Evolutionary conservation across 2,329 filamentous ascomycete species (phyloP), one percentile per base, ranked within the genome.

Genomic region (Chaetoscypha palmicola): DNA sequence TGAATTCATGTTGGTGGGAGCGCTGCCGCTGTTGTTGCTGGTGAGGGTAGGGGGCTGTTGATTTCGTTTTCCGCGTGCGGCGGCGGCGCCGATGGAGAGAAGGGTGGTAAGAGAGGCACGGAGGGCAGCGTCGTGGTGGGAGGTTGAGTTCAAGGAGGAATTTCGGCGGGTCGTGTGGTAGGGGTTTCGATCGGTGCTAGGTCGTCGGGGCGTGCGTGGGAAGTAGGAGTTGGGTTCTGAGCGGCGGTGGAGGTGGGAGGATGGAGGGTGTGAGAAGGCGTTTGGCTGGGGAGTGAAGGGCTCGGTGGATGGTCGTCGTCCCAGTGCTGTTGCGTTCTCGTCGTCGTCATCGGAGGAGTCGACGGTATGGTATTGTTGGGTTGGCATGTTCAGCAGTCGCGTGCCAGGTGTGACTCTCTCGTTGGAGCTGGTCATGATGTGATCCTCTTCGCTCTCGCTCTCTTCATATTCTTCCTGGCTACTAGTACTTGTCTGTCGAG

Each of bases 381-480:
- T 40, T 16, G 49, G 34, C 46, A 45, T 49, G 39, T 38, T 37
- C 37, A 50, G 31, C 12, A 51, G 24, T 23, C 46, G 45, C 2
- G 50, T 48, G 34, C 62, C 41, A 39, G 60, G 43, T 43, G 60
- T 34, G 49, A 71, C 58, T 45, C 76, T 72, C 55, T 81, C 78
- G 35, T 69, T 72, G 11, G 78, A 81, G 54, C 76, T 79, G 2
- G 73, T 72, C 59, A 81, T 63, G 9, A 77, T 55, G 11, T 74
- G 77, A 57, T 95, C 90, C 32, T 89, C 88, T 50, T 95, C 90
- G 51, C 77, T 94, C 63, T 94, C 89, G 50, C 85, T 94, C 68
- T 95, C 89, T 24, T 94, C 88, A 58, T 94, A 94, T 67, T 95
- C 90, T 56, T 95, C 90, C 62, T 95, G 88, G 58, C 90, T 94